Conservation (phyloP, 208 protist species). For the Crithidia fasciculata region DNA sequence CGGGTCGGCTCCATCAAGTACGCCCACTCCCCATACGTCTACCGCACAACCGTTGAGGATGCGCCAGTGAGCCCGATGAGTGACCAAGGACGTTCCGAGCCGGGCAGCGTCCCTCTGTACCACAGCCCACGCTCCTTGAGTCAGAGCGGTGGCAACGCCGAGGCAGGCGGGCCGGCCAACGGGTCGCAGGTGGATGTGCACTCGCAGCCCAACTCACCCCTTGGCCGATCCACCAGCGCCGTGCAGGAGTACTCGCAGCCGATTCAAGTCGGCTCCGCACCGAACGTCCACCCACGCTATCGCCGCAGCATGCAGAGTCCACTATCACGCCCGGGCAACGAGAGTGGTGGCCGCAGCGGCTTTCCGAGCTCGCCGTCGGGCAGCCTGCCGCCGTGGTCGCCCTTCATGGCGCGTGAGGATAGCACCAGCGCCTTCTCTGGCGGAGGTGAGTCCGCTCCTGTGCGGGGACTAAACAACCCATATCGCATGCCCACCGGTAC, state of each 20-base stretch:
- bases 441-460: conserved; percentile 20
- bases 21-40: conserved; percentile 45
- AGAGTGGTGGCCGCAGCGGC: conserved; percentile 25
- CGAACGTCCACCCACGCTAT: conserved; percentile 36
- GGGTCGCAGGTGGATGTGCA: background rate
- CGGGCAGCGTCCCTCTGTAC: conserved; percentile 1
- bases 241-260: conserved; percentile 36
- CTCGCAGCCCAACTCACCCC: conserved; percentile 27
- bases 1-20: conserved; percentile 29
- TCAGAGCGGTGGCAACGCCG: conserved; percentile 8
- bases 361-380: conserved; percentile 27
- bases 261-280: conserved; percentile 37
- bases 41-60: conserved; percentile 27
- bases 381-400: conserved; percentile 33
- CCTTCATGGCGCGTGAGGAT: conserved; percentile 27
- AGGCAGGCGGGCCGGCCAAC: background rate
- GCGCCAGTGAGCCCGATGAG: conserved; percentile 17
- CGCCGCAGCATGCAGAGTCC: conserved; percentile 35
- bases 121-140: conserved; percentile 22
- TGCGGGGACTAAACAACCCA: conserved; percentile 28
- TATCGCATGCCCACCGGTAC: conserved; percentile 25
- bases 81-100: conserved; percentile 11
- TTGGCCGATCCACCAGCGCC: conserved; percentile 9
- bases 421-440: conserved; percentile 15
- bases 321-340: conserved; percentile 15